Evolutionary conservation across 2,329 filamentous ascomycete genomes (phyloP).

Genomic region (Simplicillium aogashimaense): DNA sequence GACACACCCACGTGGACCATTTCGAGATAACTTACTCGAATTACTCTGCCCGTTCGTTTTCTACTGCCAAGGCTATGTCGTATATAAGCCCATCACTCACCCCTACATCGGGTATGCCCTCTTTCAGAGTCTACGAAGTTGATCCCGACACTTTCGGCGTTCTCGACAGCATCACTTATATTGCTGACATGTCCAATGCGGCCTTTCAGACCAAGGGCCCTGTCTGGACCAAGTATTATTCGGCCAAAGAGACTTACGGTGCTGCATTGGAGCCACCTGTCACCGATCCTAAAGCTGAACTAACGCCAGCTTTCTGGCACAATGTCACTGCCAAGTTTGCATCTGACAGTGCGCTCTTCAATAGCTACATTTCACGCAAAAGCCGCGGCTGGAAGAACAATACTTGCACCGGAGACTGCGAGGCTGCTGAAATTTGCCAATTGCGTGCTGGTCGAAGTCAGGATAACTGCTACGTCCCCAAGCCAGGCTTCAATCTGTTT

Average conservation of each 20-base stretch:
- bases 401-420: constrained; percentile 32
- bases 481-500: constrained; percentile 20
- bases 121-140: constrained; percentile 49
- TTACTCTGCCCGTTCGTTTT: constrained; percentile 28
- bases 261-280: constrained; percentile 30
- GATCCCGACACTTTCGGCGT: constrained; percentile 47
- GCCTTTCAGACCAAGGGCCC: constrained; percentile 33
- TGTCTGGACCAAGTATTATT: constrained; percentile 46
- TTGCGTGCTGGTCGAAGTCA: constrained; percentile 40
- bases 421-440: constrained; percentile 36
- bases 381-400: constrained; percentile 32
- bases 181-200: constrained; percentile 37
- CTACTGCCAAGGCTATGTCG: constrained; percentile 36
- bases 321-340: constrained; percentile 41
- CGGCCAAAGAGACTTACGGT: constrained; percentile 44
- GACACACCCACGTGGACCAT: constrained; percentile 46
- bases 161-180: constrained; percentile 43
- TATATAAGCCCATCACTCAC: constrained; percentile 46
- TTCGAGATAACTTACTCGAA: constrained; percentile 45
- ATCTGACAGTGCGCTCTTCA: constrained; percentile 29
- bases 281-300: constrained; percentile 25
- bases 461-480: constrained; percentile 36
- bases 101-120: constrained; percentile 43
- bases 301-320: constrained; percentile 51
- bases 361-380: constrained; percentile 35